Evolutionary conservation across 148 eudicot genomes (phyloP).

Genomic region (Rhododendron griersonianum): DNA sequence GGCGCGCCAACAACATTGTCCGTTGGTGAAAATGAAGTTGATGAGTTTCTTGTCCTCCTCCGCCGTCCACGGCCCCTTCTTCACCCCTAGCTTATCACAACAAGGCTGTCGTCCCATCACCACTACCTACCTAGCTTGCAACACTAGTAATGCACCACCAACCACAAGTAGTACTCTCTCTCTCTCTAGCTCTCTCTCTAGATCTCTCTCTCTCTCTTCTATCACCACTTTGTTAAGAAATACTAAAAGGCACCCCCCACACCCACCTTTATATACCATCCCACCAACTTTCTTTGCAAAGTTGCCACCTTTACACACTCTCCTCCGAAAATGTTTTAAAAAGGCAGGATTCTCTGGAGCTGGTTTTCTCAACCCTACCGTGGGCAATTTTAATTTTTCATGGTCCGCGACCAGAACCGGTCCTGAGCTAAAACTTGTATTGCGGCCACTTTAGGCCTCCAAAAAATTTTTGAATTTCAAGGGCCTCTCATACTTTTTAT

Average conservation of each 20-base stretch:
- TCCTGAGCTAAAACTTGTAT: no score
- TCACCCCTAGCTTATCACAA: constrained; percentile 91
- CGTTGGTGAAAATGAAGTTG: constrained; percentile 74
- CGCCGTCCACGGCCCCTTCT: constrained; percentile 98
- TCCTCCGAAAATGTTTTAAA: not conserved
- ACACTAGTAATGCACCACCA: not conserved
- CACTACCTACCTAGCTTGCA: not conserved
- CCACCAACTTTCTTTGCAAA: constrained; percentile 8
- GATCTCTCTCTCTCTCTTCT: not conserved
- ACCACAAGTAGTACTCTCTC: not conserved
- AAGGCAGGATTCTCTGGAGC: not conserved
- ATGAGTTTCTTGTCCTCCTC: constrained; percentile 97
- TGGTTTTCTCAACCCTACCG: not conserved
- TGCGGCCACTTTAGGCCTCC: no score
- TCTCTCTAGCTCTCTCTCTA: not conserved
- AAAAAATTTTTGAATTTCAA: no score
- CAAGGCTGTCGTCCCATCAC: constrained; percentile 94
- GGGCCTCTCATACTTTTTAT: no score
- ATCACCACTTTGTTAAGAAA: constrained; percentile 9
- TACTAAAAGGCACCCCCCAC: constrained; percentile 15
- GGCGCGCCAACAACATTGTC: constrained; percentile 98
- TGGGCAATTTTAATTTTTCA: not conserved
- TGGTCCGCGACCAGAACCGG: no score
- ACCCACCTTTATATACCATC: constrained; percentile 32
- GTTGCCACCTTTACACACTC: constrained; percentile 16